phyloP scores from a whole-genome alignment of 1,139 yeast species.

The Taphrina confusa region DNA sequence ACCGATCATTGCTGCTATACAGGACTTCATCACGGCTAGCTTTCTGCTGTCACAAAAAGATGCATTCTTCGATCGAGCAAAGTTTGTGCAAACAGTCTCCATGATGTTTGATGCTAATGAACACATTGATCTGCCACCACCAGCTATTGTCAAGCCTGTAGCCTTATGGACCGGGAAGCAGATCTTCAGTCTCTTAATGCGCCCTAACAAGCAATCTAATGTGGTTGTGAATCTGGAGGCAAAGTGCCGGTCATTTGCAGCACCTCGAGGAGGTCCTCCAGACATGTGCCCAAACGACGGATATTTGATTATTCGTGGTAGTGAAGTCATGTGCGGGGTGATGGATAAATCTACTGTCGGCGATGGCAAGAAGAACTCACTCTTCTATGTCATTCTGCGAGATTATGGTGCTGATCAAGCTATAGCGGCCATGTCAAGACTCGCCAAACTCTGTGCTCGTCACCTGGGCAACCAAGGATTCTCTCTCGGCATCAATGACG shows the following conservation, averaged over 20 bases:
- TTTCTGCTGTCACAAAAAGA: slow-evolving; percentile 91
- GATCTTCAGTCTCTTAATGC: slow-evolving; percentile 80
- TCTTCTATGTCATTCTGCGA: slow-evolving; percentile 88
- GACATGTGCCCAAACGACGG: slow-evolving; percentile 99
- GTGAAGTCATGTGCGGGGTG: slow-evolving; percentile 84
- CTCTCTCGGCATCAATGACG: slow-evolving; percentile 96
- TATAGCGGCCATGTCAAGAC: slow-evolving; percentile 93
- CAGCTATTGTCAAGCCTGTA: slow-evolving; percentile 85
- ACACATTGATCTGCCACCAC: slow-evolving; percentile 93
- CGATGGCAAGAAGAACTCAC: slow-evolving; percentile 97
- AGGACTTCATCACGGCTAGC: slow-evolving; percentile 97
- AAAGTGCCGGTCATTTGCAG: slow-evolving; percentile 82
- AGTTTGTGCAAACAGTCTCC: slow-evolving; percentile 75
- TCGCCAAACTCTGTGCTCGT: slow-evolving; percentile 97
- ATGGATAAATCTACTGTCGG: slow-evolving; percentile 97
- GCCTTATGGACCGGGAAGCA: slow-evolving; percentile 97
- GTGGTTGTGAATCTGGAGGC: slow-evolving; percentile 92
- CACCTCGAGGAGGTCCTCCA: slow-evolving; percentile 66
- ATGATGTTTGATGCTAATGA: slow-evolving; percentile 94
- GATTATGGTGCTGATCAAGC: slow-evolving; percentile 97
- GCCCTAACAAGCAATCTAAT: slow-evolving; percentile 72
- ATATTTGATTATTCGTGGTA: slow-evolving; percentile 83
- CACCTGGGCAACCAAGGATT: slow-evolving; percentile 93
- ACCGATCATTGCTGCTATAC: slow-evolving; percentile 99
- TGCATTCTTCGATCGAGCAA: slow-evolving; percentile 84